Base-by-base conservation (phyloP, 352 stramenopile species). In the Pelagophyceae sp. region DNA sequence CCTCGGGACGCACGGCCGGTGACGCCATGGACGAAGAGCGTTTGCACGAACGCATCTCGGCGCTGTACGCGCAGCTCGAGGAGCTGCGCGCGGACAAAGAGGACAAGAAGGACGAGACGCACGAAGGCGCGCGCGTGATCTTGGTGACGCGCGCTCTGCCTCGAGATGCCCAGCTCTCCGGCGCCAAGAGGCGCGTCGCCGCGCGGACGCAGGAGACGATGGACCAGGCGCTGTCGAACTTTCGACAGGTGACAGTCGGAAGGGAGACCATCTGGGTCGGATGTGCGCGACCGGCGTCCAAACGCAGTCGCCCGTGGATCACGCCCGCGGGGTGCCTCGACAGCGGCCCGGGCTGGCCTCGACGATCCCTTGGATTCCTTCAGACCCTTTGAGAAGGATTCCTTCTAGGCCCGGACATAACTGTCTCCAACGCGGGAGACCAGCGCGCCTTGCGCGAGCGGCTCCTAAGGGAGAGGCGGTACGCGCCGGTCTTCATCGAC, bases 141-240 rank as follows among this genome's bases (percentile, higher is more conserved):
- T 37, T 74, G 2, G 67, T 74, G 17, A 74, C 67, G 67, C 33
- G 67, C 25, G 35, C 35, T 11, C 38, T 74, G 25, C 67, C 67
- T 1, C 33, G 67, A 1, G 67, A 74, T n/a, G 38, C 35, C 25
- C 67, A 5, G 11, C 0, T 32, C 15, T 33, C 11, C 15, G 19
- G 19, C 3, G 19, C 29, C 19, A 63, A 63, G 54, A 27, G 61
- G 11, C 45, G 45, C 45, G 45, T 11, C 45, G 45, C 45, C n/a
- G 17, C 20, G 35, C 11, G 23, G 35, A 17, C 27, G 67, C 33
- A 23, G 67, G 67, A 74, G 35, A 33, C 67, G 67, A 74, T 74
- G 67, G 37, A 74, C 67, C 67, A 74, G 67, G 67, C 67, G 1
- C 37, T 74, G 20, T 31, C 5, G 0, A 74, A 74, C 38, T 74